Evolutionary conservation across 345 rosid species (phyloP), one percentile per base, ranked within the genome.

Genomic region (Arabidopsis suecica): DNA sequence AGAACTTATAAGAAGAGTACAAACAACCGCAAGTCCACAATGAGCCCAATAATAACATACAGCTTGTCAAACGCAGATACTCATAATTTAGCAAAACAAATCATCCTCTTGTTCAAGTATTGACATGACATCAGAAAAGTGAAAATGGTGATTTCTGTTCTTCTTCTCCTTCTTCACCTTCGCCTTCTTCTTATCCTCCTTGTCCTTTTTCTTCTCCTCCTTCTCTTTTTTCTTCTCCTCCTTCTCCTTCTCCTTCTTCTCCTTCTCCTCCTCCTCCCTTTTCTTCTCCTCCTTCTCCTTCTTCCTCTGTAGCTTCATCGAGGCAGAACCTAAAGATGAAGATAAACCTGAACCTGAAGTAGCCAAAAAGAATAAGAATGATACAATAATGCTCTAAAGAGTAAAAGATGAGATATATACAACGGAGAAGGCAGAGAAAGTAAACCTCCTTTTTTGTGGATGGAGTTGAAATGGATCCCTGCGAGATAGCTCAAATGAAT

Each of bases 401-500:
- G 22, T 7, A 47, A 47, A 6, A 47, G 7, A 47, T 47, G 9
- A 6, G 50, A 9, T 28, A 28, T 47, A 47, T 14, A 9, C 9
- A 6, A 7, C 6, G 36, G 3, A 13, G 37, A 30, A 28, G 38
- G 3, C 30, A 16, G 37, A 30, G 60, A 9, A 34, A 4, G 5
- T 13, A 7, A 61, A 49, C 69, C 41, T 32, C 12, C 1, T 18
- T 66, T 66, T 49, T 20, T 12, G 59, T 67, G 16, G 34, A 37
- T 5, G n/a, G 50, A 68, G 48, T 68, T 68, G 40, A 14, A 53
- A 54, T 68, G 72, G 61, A 38, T n/a, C 38, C 44, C 72, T 5
- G 37, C 49, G 1, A 68, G n/a, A 38, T 20, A 68, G 38, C 50
- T 68, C 50, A 68, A 38, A 47, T 51, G 8, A 22, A 41, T 3